Evolutionary conservation across 352 stramenopile species (phyloP).

Genomic region (Globisporangium takayamanum): DNA sequence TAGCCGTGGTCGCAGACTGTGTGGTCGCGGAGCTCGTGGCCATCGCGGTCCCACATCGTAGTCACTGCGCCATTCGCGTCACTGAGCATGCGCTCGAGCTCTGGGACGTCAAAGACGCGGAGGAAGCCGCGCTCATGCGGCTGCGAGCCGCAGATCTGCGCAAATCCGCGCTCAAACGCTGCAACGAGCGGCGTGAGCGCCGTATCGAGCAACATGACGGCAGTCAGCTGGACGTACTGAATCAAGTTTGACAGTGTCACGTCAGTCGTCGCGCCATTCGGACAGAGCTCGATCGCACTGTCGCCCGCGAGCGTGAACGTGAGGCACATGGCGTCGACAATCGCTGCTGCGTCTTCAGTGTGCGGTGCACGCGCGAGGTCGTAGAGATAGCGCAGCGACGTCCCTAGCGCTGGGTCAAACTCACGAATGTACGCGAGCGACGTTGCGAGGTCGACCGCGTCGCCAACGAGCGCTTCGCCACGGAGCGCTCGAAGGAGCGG

Average conservation of each 20-base stretch:
- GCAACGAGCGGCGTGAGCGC: constrained; percentile 54
- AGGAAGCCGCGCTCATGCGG: constrained; percentile 29
- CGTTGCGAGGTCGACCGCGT: constrained; percentile 23
- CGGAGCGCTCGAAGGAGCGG: constrained; percentile 62
- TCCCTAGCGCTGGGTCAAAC: constrained; percentile 60
- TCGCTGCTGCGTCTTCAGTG: constrained; percentile 15
- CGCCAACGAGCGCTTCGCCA: constrained; percentile 37
- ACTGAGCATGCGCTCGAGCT: constrained; percentile 63
- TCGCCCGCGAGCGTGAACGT: constrained; percentile 75
- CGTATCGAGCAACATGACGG: constrained; percentile 52
- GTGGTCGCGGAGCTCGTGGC: constrained; percentile 56
- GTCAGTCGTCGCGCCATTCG: constrained; percentile 25
- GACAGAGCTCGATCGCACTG: constrained; percentile 42
- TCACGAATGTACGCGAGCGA: constrained; percentile 59
- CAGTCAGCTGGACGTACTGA: constrained; percentile 52
- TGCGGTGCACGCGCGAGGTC: constrained; percentile 17
- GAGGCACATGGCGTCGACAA: constrained; percentile 59
- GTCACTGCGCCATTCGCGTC: constrained; percentile 34
- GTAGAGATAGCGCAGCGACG: constrained; percentile 58
- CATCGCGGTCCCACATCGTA: constrained; percentile 67
- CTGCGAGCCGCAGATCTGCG: constrained; percentile 39
- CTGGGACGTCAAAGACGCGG: constrained; percentile 46
- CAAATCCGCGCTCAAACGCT: constrained; percentile 66
- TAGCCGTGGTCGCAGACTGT: constrained; percentile 88
- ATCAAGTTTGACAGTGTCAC: constrained; percentile 47